Evolutionary conservation across 1,284 basidiomycete species (phyloP), one percentile per base, ranked within the genome.

Genomic region (Cryptococcus depauperatus): DNA sequence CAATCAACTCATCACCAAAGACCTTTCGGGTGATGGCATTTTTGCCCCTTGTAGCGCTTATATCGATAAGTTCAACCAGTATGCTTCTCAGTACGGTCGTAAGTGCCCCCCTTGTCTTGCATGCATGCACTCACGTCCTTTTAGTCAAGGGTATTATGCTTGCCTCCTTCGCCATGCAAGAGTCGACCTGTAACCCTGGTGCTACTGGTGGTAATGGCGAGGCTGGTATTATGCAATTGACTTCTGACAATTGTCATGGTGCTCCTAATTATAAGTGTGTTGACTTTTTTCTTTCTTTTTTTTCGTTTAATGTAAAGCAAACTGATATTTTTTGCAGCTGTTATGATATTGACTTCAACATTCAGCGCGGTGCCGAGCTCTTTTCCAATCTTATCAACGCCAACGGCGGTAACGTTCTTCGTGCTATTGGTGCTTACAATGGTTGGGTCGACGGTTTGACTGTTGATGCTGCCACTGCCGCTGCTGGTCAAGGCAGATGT

Each of bases 81-180:
- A 82, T 52, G 84, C 75, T 13, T 55, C 54, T n/a, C 59, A 79
- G 62, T 74, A 68, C 46, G 70, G 74, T 51, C 68, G 77, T 69
- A 64, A 77, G 74, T 51, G 8, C 43, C 22, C 33, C 11, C 5
- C 16, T n/a, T 39, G 21, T 18, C 4, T 37, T 43, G 9, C 34
- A 29, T 8, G 33, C n/a, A n/a, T 16, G 6, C 37, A 30, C 37
- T 49, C n/a, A 45, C 43, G 13, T 19, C 16, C 27, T 5, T 25
- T 18, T 48, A 78, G 76, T 79, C 33, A 81, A 82, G 18, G 64
- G 85, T 3, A 84, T 88, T 61, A 71, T 92, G 55, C 68, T 91
- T 35, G 86, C 88, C 4, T 77, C 86, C 0, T 84, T 92, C 54
- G 86, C 87, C 28, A 83, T 92, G 80, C 81, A 84, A 65, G 83